These are phyloP conservation scores for Saposhnikovia divaricata DNA, from an alignment of 129 eudicot species.

Conservation along the genomic window DNA sequence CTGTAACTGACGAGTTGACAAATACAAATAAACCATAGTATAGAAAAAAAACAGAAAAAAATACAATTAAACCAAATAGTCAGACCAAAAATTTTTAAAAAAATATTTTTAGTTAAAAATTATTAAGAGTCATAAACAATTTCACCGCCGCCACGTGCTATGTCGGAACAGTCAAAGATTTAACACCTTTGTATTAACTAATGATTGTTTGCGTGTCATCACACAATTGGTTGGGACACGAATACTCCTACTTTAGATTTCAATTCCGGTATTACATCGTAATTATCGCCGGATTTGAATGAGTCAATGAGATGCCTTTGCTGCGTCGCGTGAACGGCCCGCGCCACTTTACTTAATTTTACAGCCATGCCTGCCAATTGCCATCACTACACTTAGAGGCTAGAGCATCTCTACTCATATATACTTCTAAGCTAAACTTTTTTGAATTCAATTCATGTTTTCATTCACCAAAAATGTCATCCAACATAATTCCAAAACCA, in stretches of 20 bases:
- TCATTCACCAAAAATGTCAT: too few relatives aligned
- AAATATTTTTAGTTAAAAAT: too few relatives aligned
- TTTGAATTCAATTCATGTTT: too few relatives aligned
- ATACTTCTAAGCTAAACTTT: too few relatives aligned
- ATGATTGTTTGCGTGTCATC: background rate
- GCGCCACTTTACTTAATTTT: background rate
- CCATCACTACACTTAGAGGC: background rate
- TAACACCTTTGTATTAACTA: background rate
- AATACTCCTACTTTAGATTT: background rate
- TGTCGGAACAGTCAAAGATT: slow-evolving; percentile 5
- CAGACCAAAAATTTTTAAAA: too few relatives aligned
- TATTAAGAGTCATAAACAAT: background rate
- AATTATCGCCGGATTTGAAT: background rate
- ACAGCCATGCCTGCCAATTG: background rate
- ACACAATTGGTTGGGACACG: background rate
- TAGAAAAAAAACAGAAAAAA: too few relatives aligned
- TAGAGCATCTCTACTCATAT: too few relatives aligned
- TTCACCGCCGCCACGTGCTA: slow-evolving; percentile 11
- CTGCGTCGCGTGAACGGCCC: slow-evolving; percentile 12
- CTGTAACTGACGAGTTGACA: too few relatives aligned
- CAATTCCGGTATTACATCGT: background rate
- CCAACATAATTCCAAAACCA: too few relatives aligned
- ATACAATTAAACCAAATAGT: too few relatives aligned
- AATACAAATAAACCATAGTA: too few relatives aligned
- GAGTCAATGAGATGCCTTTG: background rate